Evolutionary conservation across 345 rosid species (phyloP).

Genomic region (Gossypium raimondii): DNA sequence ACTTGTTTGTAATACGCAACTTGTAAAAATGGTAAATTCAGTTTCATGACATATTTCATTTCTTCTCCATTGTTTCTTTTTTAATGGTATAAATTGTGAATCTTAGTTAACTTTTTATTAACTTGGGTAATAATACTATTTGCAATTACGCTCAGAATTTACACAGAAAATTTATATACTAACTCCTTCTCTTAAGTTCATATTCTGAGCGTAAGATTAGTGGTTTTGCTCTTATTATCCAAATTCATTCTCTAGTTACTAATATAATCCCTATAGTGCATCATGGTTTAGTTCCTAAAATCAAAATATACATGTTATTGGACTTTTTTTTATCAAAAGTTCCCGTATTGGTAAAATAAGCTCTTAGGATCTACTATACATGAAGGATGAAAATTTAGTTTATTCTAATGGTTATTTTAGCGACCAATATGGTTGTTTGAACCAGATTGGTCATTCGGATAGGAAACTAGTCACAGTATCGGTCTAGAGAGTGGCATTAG

Average conservation of each 20-base stretch:
- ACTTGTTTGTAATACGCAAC: conserved; percentile 9
- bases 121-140: background rate
- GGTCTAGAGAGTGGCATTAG: too few relatives aligned
- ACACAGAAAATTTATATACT: background rate
- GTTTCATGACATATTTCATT: background rate
- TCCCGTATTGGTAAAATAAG: background rate
- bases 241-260: background rate
- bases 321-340: background rate
- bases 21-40: background rate
- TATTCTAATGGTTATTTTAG: too few relatives aligned
- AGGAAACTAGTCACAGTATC: too few relatives aligned
- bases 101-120: background rate
- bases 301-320: background rate
- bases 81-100: background rate
- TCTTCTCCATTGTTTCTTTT: background rate
- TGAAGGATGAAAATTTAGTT: too few relatives aligned
- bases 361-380: too few relatives aligned
- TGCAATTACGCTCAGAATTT: background rate
- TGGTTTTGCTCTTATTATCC: conserved; percentile 2
- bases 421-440: too few relatives aligned
- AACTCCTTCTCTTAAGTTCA: background rate
- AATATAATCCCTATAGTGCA: background rate
- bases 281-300: background rate
- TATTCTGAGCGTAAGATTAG: background rate
- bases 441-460: too few relatives aligned